phyloP scores from a whole-genome alignment of 768 basidiomycete genomes.

The Mycena belliarum region DNA sequence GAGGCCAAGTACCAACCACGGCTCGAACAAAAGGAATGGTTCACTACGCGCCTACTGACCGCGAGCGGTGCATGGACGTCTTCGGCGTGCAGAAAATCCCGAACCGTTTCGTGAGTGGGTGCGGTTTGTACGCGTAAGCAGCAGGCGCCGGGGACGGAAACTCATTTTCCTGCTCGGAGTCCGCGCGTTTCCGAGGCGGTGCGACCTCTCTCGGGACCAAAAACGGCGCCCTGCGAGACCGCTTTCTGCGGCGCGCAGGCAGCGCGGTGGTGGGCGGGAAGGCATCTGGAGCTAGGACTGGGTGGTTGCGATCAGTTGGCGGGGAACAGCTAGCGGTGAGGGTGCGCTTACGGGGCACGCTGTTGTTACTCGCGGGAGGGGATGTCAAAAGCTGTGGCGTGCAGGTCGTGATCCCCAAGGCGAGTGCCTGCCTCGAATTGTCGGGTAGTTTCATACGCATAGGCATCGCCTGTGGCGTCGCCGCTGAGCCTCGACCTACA shows the following conservation, averaged over 20 bases:
- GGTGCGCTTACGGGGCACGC: slow-evolving; percentile 11
- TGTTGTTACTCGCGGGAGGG: not conserved
- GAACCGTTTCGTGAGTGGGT: slow-evolving; percentile 19
- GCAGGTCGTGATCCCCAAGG: slow-evolving; percentile 7
- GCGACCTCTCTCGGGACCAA: not conserved
- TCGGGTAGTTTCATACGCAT: not conserved
- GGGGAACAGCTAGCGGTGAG: not conserved
- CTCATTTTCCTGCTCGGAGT: slow-evolving; percentile 9
- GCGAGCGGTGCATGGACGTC: slow-evolving; percentile 15
- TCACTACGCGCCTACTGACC: slow-evolving; percentile 5
- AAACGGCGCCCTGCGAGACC: not conserved
- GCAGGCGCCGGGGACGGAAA: not conserved
- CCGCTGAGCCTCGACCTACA: not conserved
- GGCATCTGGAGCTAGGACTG: slow-evolving; percentile 7
- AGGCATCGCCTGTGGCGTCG: not conserved
- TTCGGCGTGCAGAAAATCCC: slow-evolving; percentile 21
- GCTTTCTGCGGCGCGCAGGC: not conserved
- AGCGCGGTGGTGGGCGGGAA: slow-evolving; percentile 1
- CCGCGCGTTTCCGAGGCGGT: slow-evolving; percentile 1
- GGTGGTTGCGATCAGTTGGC: not conserved
- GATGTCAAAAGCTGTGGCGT: not conserved
- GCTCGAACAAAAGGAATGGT: no score
- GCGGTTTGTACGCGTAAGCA: slow-evolving; percentile 11
- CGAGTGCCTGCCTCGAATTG: not conserved
- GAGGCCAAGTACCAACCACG: no score